phyloP scores from a whole-genome alignment of 2,329 filamentous ascomycete species.

The Periconia macrospinosa region DNA sequence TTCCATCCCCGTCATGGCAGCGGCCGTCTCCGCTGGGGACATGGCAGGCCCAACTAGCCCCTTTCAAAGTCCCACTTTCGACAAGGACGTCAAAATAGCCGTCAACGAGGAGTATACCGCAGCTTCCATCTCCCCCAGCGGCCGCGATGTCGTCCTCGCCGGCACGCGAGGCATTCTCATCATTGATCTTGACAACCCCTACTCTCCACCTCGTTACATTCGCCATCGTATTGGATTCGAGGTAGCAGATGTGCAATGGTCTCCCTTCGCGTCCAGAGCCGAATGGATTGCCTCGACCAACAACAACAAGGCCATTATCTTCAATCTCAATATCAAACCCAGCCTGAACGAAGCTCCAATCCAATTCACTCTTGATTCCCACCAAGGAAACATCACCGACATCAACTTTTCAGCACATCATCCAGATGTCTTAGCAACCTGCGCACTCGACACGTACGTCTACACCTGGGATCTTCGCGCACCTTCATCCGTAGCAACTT shows the following conservation, averaged over 20 bases:
- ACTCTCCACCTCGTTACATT: constrained; percentile 81
- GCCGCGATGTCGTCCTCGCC: constrained; percentile 85
- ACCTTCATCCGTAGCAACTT: constrained; percentile 69
- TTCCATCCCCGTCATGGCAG: constrained; percentile 15
- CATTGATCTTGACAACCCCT: constrained; percentile 88
- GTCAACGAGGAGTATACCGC: constrained; percentile 80
- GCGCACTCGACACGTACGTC: constrained; percentile 89
- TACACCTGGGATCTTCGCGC: constrained; percentile 87
- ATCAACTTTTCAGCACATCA: constrained; percentile 96
- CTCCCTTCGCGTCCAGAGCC: constrained; percentile 83
- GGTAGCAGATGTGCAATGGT: constrained; percentile 96
- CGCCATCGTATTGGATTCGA: constrained; percentile 90
- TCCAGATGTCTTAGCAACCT: constrained; percentile 85
- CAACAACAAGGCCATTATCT: constrained; percentile 91
- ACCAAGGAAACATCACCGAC: constrained; percentile 87
- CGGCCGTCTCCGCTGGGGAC: constrained; percentile 11
- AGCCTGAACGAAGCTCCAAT: constrained; percentile 70
- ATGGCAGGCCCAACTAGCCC: constrained; percentile 51
- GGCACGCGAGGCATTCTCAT: constrained; percentile 86
- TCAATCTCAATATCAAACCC: constrained; percentile 73
- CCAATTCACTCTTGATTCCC: constrained; percentile 84
- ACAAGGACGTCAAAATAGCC: constrained; percentile 79
- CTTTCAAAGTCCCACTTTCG: constrained; percentile 85
- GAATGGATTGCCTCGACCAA: constrained; percentile 95
- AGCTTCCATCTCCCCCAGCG: constrained; percentile 88